These are phyloP conservation scores for Oryza longistaminata DNA, from an alignment of 176 grass and related monocot species.

Conservation along the genomic window DNA sequence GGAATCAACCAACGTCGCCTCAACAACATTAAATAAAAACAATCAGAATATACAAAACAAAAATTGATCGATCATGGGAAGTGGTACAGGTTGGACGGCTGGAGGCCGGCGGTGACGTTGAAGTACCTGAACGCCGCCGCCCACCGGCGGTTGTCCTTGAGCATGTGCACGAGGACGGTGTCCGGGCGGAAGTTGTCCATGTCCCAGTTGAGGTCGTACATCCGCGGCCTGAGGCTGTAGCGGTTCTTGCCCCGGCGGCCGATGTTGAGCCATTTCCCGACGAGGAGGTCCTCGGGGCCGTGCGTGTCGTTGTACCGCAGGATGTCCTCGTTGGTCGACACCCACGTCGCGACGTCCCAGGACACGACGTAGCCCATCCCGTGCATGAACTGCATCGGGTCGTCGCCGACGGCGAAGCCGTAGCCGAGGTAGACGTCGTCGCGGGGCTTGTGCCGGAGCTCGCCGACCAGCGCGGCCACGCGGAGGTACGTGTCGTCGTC, in stretches of 20 bases:
- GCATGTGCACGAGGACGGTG: conserved; percentile 76
- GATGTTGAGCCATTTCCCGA: conserved; percentile 63
- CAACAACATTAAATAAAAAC: not conserved
- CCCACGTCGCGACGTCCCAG: conserved; percentile 63
- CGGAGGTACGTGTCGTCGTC: conserved; percentile 73
- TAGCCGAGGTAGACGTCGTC: conserved; percentile 64
- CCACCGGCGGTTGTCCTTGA: conserved; percentile 71
- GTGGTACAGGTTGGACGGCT: conserved; percentile 39
- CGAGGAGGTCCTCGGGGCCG: conserved; percentile 72
- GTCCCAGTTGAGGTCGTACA: conserved; percentile 68
- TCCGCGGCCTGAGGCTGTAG: conserved; percentile 52
- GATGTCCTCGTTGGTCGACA: conserved; percentile 50
- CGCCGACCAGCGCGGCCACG: conserved; percentile 36
- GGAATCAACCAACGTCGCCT: not conserved
- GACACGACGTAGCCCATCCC: conserved; percentile 87
- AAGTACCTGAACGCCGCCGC: conserved; percentile 63
- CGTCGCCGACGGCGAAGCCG: conserved; percentile 57
- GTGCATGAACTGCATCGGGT: conserved; percentile 71
- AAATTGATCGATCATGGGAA: conserved; percentile 23
- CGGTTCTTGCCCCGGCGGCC: conserved; percentile 55
- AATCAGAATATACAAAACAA: not conserved
- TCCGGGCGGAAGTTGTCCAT: conserved; percentile 57
- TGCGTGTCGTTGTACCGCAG: conserved; percentile 46
- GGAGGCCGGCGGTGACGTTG: conserved; percentile 51
- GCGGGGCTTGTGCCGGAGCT: conserved; percentile 48